phyloP scores from a whole-genome alignment of 2,329 filamentous ascomycete genomes.

The Sarocladium brachiariae region DNA sequence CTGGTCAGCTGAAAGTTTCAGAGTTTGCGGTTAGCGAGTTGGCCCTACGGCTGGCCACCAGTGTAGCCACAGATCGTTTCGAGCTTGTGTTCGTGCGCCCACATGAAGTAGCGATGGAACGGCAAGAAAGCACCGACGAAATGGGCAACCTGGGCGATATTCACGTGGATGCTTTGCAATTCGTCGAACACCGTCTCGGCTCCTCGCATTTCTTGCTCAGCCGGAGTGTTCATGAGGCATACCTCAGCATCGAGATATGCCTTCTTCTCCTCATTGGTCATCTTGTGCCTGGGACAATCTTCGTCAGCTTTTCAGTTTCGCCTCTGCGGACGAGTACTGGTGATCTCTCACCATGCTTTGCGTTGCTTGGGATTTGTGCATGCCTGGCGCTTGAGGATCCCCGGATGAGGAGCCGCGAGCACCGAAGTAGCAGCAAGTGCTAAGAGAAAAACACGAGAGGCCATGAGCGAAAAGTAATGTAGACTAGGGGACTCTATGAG shows the following conservation, averaged over 20 bases:
- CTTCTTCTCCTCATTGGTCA: slow-evolving; percentile 7
- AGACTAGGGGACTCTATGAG: slow-evolving; percentile 5
- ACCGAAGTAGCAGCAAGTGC: neutral
- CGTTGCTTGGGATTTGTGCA: slow-evolving; percentile 7
- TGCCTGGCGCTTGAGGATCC: neutral
- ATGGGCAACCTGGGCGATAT: slow-evolving; percentile 5
- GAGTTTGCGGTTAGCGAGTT: too few species aligned
- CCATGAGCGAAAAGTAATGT: neutral
- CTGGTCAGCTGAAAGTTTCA: too few species aligned
- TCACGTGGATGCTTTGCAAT: slow-evolving; percentile 8
- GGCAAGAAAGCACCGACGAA: slow-evolving; percentile 7
- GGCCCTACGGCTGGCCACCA: slow-evolving; percentile 2
- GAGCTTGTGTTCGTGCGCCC: slow-evolving; percentile 8
- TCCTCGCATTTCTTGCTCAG: neutral
- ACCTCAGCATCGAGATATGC: slow-evolving; percentile 6
- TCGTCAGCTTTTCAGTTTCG: neutral
- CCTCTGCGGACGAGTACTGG: neutral
- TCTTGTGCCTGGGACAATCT: neutral
- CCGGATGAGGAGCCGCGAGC: slow-evolving; percentile 1
- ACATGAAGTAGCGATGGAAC: slow-evolving; percentile 7
- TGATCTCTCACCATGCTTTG: slow-evolving; percentile 5
- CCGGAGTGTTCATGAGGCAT: slow-evolving; percentile 5
- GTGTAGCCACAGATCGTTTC: slow-evolving; percentile 8
- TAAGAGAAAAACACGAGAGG: neutral
- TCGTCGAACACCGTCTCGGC: slow-evolving; percentile 6